These are phyloP conservation scores for Trypanosomatidae sp. DNA, from an alignment of 208 protist species.

Conservation along the genomic window DNA sequence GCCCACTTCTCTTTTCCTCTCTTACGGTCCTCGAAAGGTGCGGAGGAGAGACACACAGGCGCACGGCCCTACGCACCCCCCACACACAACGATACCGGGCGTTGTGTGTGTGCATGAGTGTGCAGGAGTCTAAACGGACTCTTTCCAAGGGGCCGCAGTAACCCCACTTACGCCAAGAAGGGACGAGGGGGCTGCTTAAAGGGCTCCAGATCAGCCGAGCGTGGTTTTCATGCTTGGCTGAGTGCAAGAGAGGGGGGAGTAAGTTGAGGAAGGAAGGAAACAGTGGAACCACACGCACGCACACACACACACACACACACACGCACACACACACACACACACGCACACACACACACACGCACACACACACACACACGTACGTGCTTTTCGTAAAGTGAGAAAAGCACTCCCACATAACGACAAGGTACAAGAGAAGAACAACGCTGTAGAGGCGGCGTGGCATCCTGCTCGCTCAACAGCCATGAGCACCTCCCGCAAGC, in stretches of 20 bases:
- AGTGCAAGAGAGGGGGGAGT: neutral
- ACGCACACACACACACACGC: constrained; percentile 11
- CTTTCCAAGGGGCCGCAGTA: neutral
- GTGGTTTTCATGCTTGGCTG: neutral
- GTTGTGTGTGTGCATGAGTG: constrained; percentile 7
- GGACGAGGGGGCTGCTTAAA: neutral
- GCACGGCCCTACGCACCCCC: constrained; percentile 8
- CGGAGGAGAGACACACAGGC: neutral
- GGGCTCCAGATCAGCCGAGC: neutral
- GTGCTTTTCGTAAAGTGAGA: neutral
- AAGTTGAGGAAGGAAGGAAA: neutral
- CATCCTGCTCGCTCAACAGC: neutral
- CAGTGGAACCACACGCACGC: neutral
- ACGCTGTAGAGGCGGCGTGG: neutral
- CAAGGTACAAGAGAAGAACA: neutral
- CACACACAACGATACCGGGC: neutral
- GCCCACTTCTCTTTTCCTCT: neutral
- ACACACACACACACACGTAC: neutral
- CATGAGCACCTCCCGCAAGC: constrained; percentile 61
- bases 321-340: no score
- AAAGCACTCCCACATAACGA: neutral
- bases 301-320: neutral
- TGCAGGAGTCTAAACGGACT: neutral
- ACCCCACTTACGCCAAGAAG: neutral
- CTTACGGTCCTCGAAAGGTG: neutral